phyloP scores from a whole-genome alignment of 352 stramenopile species.

The Globisporangium echinulatum region DNA sequence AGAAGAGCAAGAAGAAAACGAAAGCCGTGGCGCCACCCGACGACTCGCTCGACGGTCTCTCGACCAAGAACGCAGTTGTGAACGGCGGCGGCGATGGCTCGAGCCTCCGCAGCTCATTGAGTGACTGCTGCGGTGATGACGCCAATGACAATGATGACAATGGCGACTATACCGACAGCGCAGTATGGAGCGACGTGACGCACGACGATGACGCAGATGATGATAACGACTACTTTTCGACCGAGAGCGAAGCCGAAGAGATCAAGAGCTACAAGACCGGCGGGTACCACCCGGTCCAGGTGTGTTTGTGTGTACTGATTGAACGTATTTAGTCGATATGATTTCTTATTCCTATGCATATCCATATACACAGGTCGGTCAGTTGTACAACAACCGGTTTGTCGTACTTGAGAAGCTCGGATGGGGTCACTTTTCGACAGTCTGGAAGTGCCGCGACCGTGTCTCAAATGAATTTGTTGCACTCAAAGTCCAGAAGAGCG shows the following conservation, averaged over 20 bases:
- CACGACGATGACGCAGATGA: slow-evolving; percentile 24
- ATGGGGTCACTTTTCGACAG: slow-evolving; percentile 99
- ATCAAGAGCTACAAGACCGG: slow-evolving; percentile 94
- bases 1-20: slow-evolving; percentile 8
- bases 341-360: no score
- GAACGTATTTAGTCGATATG: no score
- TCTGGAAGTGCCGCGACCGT: slow-evolving; percentile 96
- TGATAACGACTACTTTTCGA: slow-evolving; percentile 87
- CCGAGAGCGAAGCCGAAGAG: slow-evolving; percentile 89
- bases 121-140: slow-evolving; percentile 4
- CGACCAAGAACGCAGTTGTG: slow-evolving; percentile 24
- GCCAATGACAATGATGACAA: slow-evolving; percentile 26
- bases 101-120: slow-evolving; percentile 23
- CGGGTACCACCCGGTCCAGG: slow-evolving; percentile 96
- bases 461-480: slow-evolving; percentile 85
- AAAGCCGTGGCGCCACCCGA: background rate
- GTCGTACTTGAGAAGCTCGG: slow-evolving; percentile 98
- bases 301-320: background rate
- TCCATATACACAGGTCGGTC: slow-evolving; percentile 35
- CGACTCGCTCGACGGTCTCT: slow-evolving; percentile 11
- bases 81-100: slow-evolving; percentile 29
- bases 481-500: slow-evolving; percentile 97
- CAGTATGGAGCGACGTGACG: slow-evolving; percentile 11
- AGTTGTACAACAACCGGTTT: slow-evolving; percentile 93
- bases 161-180: slow-evolving; percentile 22